These are phyloP conservation scores for Penicillium janthinellum DNA, from an alignment of 2,329 filamentous ascomycete species.

Conservation along the genomic window DNA sequence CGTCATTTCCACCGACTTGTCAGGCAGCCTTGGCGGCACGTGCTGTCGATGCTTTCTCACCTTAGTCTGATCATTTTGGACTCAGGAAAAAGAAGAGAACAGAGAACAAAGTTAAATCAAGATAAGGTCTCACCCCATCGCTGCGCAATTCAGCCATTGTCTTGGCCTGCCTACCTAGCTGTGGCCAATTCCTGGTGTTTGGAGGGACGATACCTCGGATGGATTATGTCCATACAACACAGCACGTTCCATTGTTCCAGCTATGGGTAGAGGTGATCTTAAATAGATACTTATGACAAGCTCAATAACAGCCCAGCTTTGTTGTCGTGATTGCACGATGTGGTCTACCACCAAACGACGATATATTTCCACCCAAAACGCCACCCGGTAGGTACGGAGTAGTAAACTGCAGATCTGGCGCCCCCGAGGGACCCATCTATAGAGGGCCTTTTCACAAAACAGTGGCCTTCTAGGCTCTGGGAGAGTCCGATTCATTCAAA, in stretches of 20 bases:
- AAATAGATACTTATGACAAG: no score
- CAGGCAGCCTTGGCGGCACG: background rate
- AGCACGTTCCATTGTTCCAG: no score
- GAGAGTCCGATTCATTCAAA: background rate
- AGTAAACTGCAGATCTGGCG: background rate
- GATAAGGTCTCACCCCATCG: background rate
- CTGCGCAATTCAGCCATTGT: background rate
- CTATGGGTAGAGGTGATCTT: no score
- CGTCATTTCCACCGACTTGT: background rate
- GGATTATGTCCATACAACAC: no score
- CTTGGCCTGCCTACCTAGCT: background rate
- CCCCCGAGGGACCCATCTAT: background rate
- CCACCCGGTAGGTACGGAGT: background rate
- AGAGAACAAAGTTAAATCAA: background rate
- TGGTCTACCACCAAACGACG: no score
- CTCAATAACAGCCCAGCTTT: background rate
- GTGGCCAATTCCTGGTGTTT: no score
- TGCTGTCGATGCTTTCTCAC: background rate
- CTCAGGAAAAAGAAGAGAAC: background rate
- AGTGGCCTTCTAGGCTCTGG: background rate
- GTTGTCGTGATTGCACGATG: background rate
- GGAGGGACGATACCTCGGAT: no score
- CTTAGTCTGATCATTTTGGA: no score
- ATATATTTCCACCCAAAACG: background rate
- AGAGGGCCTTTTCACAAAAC: no score